Base-by-base conservation (phyloP, 129 eudicot species). In the Silybum marianum region DNA sequence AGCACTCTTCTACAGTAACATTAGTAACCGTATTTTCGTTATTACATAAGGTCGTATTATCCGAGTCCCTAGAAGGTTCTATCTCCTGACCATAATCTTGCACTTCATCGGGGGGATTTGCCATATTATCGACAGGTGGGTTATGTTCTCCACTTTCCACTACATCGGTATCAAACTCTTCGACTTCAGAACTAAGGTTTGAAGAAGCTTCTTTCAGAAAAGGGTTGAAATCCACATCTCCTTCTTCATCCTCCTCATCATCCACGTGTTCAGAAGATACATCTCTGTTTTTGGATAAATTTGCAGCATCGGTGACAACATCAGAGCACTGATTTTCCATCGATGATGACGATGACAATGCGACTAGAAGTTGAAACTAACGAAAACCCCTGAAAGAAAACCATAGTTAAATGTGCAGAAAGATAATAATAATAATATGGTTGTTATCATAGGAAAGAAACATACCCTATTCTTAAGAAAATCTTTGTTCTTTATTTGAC, bases 211-310 rank as follows among this genome's bases (percentile, higher is more conserved):
- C 98, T 87, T 82, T 90, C 25, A 90, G 46, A 58, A 88, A 89
- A 10, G 98, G 98, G 83, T 95, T 95, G 71, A 95, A 95, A 89
- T 95, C 97, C 28, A 91, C 81, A 91, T 95, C 98, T 71, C 87
- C 98, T 32, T 95, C 98, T 84, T 94, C 98, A 21, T 92, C 97
- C 78, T 92, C 98, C 81, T 90, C 98, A 54, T 90, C 89, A 10
- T 89, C 82, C 34, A 69, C 87, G 6, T 80, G 79, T 38, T 81
- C 86, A 18, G 23, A 78, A 54, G 77, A 23, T 60, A 67, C 25
- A n/a, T 75, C 88, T 48, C 32, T 38, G 77, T 72, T 60, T 82
- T 65, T 65, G 16, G 87, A 72, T 76, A 79, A 26, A 75, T 74
- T 79, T 63, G 77, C 90, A 70, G 70, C 82, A 75, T 62, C 83